Percentiles rank a stretch among this genome's conserved stretches.
These are phyloP conservation scores for Lactarius hatsudake DNA, from an alignment of 768 basidiomycete genomes.

Conservation along the genomic window DNA sequence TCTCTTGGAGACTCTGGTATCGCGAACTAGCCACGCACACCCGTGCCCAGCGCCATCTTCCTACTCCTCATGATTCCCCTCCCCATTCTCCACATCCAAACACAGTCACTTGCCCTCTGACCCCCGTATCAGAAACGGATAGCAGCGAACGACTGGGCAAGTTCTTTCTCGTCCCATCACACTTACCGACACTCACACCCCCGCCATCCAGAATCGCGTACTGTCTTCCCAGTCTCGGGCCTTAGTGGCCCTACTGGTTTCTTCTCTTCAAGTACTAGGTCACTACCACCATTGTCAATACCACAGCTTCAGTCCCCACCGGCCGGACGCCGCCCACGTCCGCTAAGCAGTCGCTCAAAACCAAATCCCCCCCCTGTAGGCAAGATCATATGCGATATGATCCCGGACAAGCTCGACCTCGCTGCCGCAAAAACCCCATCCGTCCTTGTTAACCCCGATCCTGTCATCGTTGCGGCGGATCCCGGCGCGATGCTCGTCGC, in stretches of 20 bases:
- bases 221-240: slow-evolving; percentile 1
- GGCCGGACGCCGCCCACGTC: background rate
- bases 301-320: background rate
- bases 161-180: background rate
- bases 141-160: background rate
- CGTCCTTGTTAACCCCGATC: slow-evolving; percentile 24
- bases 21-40: slow-evolving; percentile 50
- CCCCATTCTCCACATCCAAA: slow-evolving; percentile 29
- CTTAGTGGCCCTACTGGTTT: background rate
- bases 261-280: background rate
- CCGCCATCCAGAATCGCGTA: background rate
- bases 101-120: slow-evolving; percentile 13
- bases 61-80: slow-evolving; percentile 31
- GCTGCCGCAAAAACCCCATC: slow-evolving; percentile 29
- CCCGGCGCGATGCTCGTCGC: slow-evolving; percentile 28
- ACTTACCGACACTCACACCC: background rate
- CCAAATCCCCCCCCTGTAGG: slow-evolving; percentile 38
- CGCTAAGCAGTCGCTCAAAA: slow-evolving; percentile 24
- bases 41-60: slow-evolving; percentile 36
- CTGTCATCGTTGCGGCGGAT: slow-evolving; percentile 22
- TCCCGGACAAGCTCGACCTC: slow-evolving; percentile 42
- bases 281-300: background rate
- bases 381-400: slow-evolving; percentile 56
- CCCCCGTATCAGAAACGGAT: slow-evolving; percentile 24
- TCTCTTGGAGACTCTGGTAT: slow-evolving; percentile 85